Evolutionary conservation across 2,329 filamentous ascomycete species (phyloP), one percentile per base, ranked within the genome.

Genomic region (Neopestalotiopsis rosae): DNA sequence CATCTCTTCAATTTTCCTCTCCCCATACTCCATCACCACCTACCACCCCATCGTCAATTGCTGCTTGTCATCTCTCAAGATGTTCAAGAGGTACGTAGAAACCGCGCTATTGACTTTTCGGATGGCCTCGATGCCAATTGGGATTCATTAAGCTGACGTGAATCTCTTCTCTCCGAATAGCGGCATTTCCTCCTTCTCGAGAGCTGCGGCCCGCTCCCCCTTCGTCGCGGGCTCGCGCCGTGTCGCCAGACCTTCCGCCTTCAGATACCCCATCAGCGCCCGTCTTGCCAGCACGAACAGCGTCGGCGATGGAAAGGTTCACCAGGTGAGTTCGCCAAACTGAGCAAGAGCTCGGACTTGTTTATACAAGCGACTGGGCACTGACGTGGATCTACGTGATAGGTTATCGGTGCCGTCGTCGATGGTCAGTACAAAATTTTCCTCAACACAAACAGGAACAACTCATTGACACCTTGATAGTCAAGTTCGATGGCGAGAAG

Each of bases 371-470:
- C 57, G 66, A 66, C 71, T 56, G 57, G 83, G 78, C 83, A 78
- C 71, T 74, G 67, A 83, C 76, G 82, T 87, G 82, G 24, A 91
- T 91, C 81, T 91, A 88, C 84, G 81, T 86, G 89, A 82, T 86
- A 94, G 87, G 95, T 98, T 85, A 98, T 98, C 87, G 95, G 96
- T 93, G 95, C 96, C 88, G 95, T 98, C 83, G 96, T 98, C 79
- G 96, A 98, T 87, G 94, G 94, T 97, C 88, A 87, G 93, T 89
- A 66, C 38, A 67, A 78, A 71, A 71, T 69, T 67, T 69, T 52
- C 45, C 5, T 52, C n/a, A 66, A 65, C 34, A 61, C 24, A 67
- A 32, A 13, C n/a, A 17, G 13, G n/a, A 61, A 59, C 34, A 13
- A 58, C 66, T 24, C 69, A 72, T 71, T 78, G 68, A 78, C 76